Conservation (phyloP, 2,329 filamentous ascomycete genomes). For the Rugonectria rugulosa region DNA sequence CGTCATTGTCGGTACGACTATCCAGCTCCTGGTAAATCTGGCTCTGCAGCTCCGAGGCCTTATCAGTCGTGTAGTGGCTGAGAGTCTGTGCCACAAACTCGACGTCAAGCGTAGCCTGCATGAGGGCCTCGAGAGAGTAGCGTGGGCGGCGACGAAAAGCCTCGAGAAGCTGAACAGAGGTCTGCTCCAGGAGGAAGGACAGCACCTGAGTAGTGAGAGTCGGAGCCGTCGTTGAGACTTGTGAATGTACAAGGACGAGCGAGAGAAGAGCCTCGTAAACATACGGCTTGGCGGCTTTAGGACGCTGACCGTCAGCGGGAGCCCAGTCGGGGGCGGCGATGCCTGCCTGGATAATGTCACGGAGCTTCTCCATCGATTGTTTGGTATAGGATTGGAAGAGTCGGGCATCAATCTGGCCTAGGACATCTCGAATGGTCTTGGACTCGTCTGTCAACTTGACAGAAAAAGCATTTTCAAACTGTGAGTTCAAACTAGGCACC, state of each 20-base stretch:
- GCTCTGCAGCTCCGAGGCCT: conserved; percentile 81
- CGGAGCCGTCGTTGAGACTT: conserved; percentile 81
- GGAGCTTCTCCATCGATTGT: conserved; percentile 73
- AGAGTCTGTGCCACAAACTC: conserved; percentile 97
- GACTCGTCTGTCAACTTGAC: conserved; percentile 94
- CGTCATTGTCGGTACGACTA: conserved; percentile 85
- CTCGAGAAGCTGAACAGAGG: conserved; percentile 80
- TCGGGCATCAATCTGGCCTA: conserved; percentile 87
- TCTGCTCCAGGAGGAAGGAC: conserved; percentile 84
- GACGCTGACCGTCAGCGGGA: conserved; percentile 63
- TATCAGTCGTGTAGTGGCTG: conserved; percentile 85
- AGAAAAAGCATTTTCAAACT: conserved; percentile 93
- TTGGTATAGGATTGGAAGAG: conserved; percentile 93
- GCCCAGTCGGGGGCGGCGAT: conserved; percentile 77
- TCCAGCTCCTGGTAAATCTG: conserved; percentile 94
- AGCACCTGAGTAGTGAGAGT: conserved; percentile 83
- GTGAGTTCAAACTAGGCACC: conserved; percentile 86
- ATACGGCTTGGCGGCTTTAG: conserved; percentile 83
- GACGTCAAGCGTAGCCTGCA: conserved; percentile 97
- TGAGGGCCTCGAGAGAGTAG: conserved; percentile 82
- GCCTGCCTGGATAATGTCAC: conserved; percentile 74
- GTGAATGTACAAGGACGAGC: conserved; percentile 90
- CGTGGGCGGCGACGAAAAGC: conserved; percentile 73
- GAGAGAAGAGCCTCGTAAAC: conserved; percentile 86
- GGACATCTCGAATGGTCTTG: conserved; percentile 88